Evolutionary conservation across 2,329 filamentous ascomycete genomes (phyloP).

Genomic region (Albophoma yamanashiensis): DNA sequence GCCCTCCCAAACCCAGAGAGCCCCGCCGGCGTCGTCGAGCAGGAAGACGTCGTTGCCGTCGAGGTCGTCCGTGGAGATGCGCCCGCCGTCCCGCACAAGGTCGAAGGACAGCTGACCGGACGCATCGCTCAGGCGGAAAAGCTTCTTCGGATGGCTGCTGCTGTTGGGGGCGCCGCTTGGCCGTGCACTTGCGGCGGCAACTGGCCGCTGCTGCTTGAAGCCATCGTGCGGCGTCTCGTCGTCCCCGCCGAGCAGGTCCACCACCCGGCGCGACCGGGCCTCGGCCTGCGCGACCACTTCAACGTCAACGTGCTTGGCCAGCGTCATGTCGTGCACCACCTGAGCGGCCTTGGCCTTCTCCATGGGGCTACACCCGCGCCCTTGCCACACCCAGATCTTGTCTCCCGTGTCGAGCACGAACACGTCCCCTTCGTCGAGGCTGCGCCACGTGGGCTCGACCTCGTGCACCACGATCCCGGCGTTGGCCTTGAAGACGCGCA

Average conservation of each 20-base stretch:
- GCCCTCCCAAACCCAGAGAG: constrained; percentile 59
- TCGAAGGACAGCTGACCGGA: constrained; percentile 46
- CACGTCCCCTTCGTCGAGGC: constrained; percentile 54
- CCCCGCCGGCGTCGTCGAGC: constrained; percentile 43
- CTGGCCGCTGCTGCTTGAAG: constrained; percentile 31
- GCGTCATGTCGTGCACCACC: constrained; percentile 53
- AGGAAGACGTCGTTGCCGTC: constrained; percentile 52
- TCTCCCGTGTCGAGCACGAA: constrained; percentile 52
- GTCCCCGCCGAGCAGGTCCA: constrained; percentile 43
- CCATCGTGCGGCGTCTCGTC: constrained; percentile 24
- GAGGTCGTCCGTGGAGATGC: constrained; percentile 36
- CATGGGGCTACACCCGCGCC: constrained; percentile 53
- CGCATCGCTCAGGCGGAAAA: constrained; percentile 54
- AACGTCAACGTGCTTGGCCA: constrained; percentile 53
- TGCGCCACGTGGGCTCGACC: constrained; percentile 49
- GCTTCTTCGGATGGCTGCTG: constrained; percentile 22
- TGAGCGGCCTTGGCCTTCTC: constrained; percentile 59
- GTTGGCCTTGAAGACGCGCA: constrained; percentile 50
- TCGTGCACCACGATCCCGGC: constrained; percentile 50
- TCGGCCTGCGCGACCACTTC: constrained; percentile 55
- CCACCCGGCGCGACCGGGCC: constrained; percentile 39
- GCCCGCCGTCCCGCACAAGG: constrained; percentile 43
- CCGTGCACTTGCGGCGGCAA: constrained; percentile 12
- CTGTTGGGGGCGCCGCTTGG: neutral
- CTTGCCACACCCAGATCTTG: constrained; percentile 64